Base-by-base conservation (phyloP, 129 eudicot species). In the Ambrosia artemisiifolia region DNA sequence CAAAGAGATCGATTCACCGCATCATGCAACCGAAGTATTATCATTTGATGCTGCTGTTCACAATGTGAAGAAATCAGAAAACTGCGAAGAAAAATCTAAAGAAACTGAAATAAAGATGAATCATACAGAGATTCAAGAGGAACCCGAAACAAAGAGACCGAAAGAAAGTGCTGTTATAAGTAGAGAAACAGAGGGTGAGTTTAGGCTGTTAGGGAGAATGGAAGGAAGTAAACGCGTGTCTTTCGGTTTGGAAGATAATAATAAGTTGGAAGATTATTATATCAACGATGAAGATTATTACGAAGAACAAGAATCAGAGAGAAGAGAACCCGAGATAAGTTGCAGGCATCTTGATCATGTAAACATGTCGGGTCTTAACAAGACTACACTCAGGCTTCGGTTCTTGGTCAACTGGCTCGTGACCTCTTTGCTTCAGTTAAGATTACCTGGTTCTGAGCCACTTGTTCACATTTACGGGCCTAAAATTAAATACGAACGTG, bases 401-500 rank as follows among this genome's bases (percentile, higher is more conserved):
- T 81, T 75, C 30, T 63, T 81, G 63, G 80, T 81, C 20, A 81
- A 75, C 36, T 81, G 84, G 84, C 81, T 81, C 11, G 84, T 75
- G 70, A 81, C 84, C 9, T 75, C 84, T 14, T 64, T 81, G 73
- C 77, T 81, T 50, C 77, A 81, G 1, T 44, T 75, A 32, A 70
- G 80, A 54, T 63, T 75, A 54, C 73, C 67, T 16, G 73, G 55
- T 54, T 75, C 77, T 0, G 65, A 54, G 46, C 80, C 80, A 17
- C 81, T 80, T 36, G 84, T 80, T 70, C 84, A 80, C 63, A 80
- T 80, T 3, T 80, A 80, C 5, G 84, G 84, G 5, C 84, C 84
- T 43, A 80, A 80, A 75, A 80, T 80, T 0, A 80, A 80, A 46
- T 80, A 80, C 30, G 84, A 80, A 54, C 74, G 84, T 20, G 84